Evolutionary conservation across 2,329 filamentous ascomycete species (phyloP).

Genomic region (Cercospora sesami): DNA sequence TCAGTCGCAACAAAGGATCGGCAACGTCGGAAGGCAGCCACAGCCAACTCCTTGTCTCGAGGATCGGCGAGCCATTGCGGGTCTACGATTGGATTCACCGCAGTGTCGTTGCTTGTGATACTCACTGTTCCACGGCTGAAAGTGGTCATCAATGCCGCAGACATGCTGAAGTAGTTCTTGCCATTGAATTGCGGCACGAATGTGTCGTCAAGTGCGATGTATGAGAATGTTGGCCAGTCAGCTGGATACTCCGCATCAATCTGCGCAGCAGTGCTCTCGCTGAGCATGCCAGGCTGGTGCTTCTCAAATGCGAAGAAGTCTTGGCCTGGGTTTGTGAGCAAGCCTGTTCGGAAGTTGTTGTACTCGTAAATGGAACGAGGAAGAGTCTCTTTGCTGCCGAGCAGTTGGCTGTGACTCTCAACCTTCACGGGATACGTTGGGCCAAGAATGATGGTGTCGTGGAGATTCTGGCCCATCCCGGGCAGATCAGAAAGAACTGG

Average conservation of each 20-base stretch:
- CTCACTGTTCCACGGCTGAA: slow-evolving; percentile 22
- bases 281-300: slow-evolving; percentile 7
- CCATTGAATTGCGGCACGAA: slow-evolving; percentile 5
- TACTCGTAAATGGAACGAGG: slow-evolving; percentile 20
- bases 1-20: slow-evolving; percentile 35
- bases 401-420: slow-evolving; percentile 8
- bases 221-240: slow-evolving; percentile 20
- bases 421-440: slow-evolving; percentile 18
- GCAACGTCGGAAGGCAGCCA: slow-evolving; percentile 39
- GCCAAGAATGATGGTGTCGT: slow-evolving; percentile 21
- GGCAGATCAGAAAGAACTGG: slow-evolving; percentile 23
- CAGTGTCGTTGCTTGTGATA: slow-evolving; percentile 16
- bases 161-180: slow-evolving; percentile 27
- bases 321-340: slow-evolving; percentile 18
- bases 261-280: slow-evolving; percentile 1
- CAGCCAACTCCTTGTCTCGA: slow-evolving; percentile 38
- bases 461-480: slow-evolving; percentile 26
- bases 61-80: slow-evolving; percentile 40
- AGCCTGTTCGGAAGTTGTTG: slow-evolving; percentile 21
- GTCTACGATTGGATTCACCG: slow-evolving; percentile 26
- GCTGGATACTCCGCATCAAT: slow-evolving; percentile 6
- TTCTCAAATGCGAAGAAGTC: slow-evolving; percentile 23
- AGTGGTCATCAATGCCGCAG: slow-evolving; percentile 35
- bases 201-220: background rate
- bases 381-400: slow-evolving; percentile 4